Conservation (phyloP, 2,329 filamentous ascomycete species). For the Macrophomina tecta region DNA sequence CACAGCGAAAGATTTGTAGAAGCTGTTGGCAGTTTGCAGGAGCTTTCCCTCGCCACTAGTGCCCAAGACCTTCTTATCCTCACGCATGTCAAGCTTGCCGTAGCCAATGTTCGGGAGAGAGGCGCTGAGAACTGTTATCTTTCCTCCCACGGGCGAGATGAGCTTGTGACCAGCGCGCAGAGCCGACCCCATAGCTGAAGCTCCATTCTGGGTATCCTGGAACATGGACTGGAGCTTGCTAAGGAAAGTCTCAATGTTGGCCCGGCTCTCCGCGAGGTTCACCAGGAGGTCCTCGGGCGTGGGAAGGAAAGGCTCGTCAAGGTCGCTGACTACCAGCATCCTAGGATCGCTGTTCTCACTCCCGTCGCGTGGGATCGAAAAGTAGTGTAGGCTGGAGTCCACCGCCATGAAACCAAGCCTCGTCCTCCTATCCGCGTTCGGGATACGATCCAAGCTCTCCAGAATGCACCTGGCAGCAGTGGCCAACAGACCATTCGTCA, state of each 20-base stretch:
- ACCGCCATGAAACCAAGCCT: slow-evolving; percentile 94
- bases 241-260: slow-evolving; percentile 90
- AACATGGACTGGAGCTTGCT: slow-evolving; percentile 95
- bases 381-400: slow-evolving; percentile 94
- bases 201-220: slow-evolving; percentile 86
- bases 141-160: slow-evolving; percentile 91
- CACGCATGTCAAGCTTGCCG: slow-evolving; percentile 89
- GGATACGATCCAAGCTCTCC: slow-evolving; percentile 94
- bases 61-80: slow-evolving; percentile 94
- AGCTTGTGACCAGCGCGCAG: slow-evolving; percentile 93
- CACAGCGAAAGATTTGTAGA: slow-evolving; percentile 99
- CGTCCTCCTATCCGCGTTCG: slow-evolving; percentile 94
- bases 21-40: slow-evolving; percentile 90
- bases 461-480: slow-evolving; percentile 92
- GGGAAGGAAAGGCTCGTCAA: slow-evolving; percentile 95
- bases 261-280: slow-evolving; percentile 83
- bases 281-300: slow-evolving; percentile 92
- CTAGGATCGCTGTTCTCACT: slow-evolving; percentile 83
- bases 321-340: slow-evolving; percentile 92
- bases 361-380: slow-evolving; percentile 87
- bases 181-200: slow-evolving; percentile 94
- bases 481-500: slow-evolving; percentile 88
- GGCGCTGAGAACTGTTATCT: slow-evolving; percentile 89
- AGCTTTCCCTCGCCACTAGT: slow-evolving; percentile 89
- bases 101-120: slow-evolving; percentile 88